Evolutionary conservation across 2,329 filamentous ascomycete genomes (phyloP), one percentile per base, ranked within the genome.

Genomic region (Penicillium occitanis): DNA sequence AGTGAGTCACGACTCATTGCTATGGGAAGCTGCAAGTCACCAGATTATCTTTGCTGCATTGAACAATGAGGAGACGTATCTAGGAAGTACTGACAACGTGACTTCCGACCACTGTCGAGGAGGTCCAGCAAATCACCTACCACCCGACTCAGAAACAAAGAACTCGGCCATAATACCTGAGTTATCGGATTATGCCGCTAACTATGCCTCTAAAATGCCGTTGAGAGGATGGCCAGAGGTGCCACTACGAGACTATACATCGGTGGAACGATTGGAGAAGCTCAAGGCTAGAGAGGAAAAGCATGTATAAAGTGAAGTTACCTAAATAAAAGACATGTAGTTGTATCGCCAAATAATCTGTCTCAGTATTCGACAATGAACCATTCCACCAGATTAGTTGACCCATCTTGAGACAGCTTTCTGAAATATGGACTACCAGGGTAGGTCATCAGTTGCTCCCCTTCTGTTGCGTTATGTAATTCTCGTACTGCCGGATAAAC

Each of bases 61-160:
- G 25, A 61, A 46, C 28, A 61, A 61, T 35, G 59, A 61, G 59
- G 40, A 61, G 28, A 61, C 59, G 14, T 61, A 50, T 35, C n/a
- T 61, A 25, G 59, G 59, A 37, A 61, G 40, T 61, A 28, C 59
- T 22, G 59, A 35, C 3, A 50, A 19, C 13, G 25, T 61, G 7
- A 48, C 40, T 19, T n/a, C 30, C 13, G 59, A 61, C 25, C 40
- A 33, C 11, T 59, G 55, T 42, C 42, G 22, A 61, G 59, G 44
- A 37, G 17, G 10, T 11, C n/a, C 7, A 19, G 25, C 40, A 22
- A 13, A 48, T 7, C 30, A 46, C 33, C 30, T 61, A 5, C 59
- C 59, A 5, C 59, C 59, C 22, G 59, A 14, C 4, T 30, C 40
- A 14, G 42, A 61, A 4, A 10, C 17, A 10, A 61, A 33, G 22